phyloP scores from a whole-genome alignment of 495 filamentous ascomycete genomes.

The Neurospora tetraspora region DNA sequence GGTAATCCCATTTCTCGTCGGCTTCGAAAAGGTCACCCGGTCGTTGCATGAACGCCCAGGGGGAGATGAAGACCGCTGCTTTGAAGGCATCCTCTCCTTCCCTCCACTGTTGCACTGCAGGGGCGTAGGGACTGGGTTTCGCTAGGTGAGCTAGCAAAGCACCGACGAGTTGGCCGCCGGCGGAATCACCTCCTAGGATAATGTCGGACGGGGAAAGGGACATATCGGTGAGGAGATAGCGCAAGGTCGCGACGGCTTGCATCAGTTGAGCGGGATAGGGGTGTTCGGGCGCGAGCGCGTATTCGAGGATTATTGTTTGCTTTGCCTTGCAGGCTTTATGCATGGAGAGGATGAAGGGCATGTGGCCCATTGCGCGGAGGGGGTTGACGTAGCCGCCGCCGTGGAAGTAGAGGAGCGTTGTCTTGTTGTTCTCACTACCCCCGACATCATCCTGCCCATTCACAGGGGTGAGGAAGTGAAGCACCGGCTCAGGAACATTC shows the following conservation, averaged over 20 bases:
- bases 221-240: constrained; percentile 1
- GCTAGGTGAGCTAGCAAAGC: constrained; percentile 5
- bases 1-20: constrained; percentile 9
- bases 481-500: neutral
- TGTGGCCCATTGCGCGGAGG: constrained; percentile 3
- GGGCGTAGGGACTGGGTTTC: neutral
- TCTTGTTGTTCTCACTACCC: neutral
- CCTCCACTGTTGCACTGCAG: neutral
- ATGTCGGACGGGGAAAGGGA: neutral
- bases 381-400: constrained; percentile 17
- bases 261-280: constrained; percentile 8
- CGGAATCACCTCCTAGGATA: constrained; percentile 8
- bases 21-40: neutral
- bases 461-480: constrained; percentile 4
- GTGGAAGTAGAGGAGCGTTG: constrained; percentile 9
- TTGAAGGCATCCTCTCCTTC: neutral
- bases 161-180: constrained; percentile 10
- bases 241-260: constrained; percentile 1
- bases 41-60: neutral
- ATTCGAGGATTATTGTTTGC: constrained; percentile 8
- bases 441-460: neutral
- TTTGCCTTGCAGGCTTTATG: neutral
- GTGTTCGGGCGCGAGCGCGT: constrained; percentile 10
- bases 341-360: constrained; percentile 8
- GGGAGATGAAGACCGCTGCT: constrained; percentile 8